Evolutionary conservation across 495 filamentous ascomycete species (phyloP), one percentile per base, ranked within the genome.

Genomic region (Jackrogersella minutella): DNA sequence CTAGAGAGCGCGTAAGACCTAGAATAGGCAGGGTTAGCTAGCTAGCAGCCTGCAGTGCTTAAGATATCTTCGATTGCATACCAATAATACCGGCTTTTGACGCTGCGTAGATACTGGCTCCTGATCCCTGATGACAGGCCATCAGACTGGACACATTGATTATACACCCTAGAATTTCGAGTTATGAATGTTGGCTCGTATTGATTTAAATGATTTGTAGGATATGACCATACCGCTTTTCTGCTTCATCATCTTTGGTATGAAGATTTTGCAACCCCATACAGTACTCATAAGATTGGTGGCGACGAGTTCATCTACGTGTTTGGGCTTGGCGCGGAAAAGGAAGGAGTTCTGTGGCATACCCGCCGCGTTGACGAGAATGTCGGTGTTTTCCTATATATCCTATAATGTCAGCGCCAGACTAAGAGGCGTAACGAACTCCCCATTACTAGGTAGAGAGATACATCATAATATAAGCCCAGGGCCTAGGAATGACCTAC

Each of bases 111-210:
- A 87, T 84, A 3, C 88, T 82, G 8, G 90, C 85, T 0, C 92
- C 92, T 0, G 72, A 76, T 2, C 86, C 87, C 0, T 82, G 86
- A 53, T 87, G 87, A 1, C 84, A 49, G 0, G 85, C 92, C 11
- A 95, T 78, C 17, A 95, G 75, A 17, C 89, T 92, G 3, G 91
- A 86, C 19, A 96, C 76, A 63, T 95, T 96, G 74, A 96, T 90
- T 44, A 96, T 93, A 66, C 86, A 90, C 49, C 78, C 80, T 81
- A 16, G 16, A 30, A 19, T 61, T n/a, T 30, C 8, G n/a, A 31
- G 13, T 57, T 41, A 34, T 17, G 31, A 44, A 8, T 19, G 17
- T 40, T 44, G 22, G 24, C 28, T 68, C 21, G n/a, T 19, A 9
- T 17, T 1, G 19, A 37, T 3, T n/a, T n/a, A 37, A 39, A 19